These are phyloP conservation scores for Fusarium tjaetaba DNA, from an alignment of 2,329 filamentous ascomycete genomes.

Conservation along the genomic window DNA sequence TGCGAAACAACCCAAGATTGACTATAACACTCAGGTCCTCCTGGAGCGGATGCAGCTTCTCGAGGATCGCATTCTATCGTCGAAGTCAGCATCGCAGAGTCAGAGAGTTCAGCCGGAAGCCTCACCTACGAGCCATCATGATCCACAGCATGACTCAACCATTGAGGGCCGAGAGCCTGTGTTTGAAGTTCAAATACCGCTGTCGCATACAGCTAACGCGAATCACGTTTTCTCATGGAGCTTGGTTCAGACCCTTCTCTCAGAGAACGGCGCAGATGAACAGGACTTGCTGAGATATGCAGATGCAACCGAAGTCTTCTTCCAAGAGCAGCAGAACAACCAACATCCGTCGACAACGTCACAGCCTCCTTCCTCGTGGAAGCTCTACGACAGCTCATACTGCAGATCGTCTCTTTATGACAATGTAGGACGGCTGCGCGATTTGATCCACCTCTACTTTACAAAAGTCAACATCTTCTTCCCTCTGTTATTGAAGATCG, in stretches of 20 bases:
- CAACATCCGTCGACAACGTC: neutral
- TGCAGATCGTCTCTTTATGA: neutral
- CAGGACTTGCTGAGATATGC: neutral
- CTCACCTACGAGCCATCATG: neutral
- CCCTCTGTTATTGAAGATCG: neutral
- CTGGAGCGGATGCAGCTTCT: constrained; percentile 46
- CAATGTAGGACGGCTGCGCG: rapidly evolving
- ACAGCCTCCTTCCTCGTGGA: constrained; percentile 10
- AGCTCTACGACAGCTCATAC: neutral
- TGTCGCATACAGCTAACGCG: constrained; percentile 26
- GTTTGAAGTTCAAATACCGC: constrained; percentile 12
- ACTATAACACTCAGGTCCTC: constrained; percentile 43
- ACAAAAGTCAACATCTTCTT: constrained; percentile 44
- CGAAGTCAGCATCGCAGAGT: rapidly evolving
- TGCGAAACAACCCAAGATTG: constrained; percentile 42
- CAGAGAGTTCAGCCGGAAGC: rapidly evolving
- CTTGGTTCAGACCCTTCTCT: constrained; percentile 2
- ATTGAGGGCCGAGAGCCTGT: neutral
- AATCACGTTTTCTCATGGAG: constrained; percentile 30
- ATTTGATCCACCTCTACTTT: constrained; percentile 34
- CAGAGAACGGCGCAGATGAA: neutral
- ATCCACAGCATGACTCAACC: neutral
- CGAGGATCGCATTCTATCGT: constrained; percentile 39
- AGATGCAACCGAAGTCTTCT: constrained; percentile 27
- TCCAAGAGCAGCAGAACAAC: neutral